Base-by-base conservation (phyloP, 2,329 filamentous ascomycete species). In the Penicillium sp. region DNA sequence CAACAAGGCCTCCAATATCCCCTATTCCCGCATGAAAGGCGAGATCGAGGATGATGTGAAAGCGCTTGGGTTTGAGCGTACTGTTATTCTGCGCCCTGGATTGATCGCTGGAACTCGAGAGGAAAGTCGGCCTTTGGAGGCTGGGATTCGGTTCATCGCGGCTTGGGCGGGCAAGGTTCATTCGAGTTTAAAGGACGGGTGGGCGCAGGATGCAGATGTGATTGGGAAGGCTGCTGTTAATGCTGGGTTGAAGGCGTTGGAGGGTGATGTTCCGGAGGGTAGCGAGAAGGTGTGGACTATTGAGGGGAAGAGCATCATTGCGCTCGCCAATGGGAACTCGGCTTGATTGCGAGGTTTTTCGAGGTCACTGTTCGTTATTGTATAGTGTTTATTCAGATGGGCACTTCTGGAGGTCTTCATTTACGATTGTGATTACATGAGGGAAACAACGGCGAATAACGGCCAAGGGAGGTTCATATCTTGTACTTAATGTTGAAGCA, bases 11-110 rank as follows among this genome's bases (percentile, higher is more conserved):
- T 80, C 72, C 54, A 74, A 58, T 1, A 64, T 85, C 5, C 66
- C 73, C 0, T 87, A 86, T 50, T 22, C 68, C 1, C 75, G 75
- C 67, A 93, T 96, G 87, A 96, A 96, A 75, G 82, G 81, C 20
- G 87, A 93, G 58, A 81, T 95, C 32, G 91, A 97, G 67, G 85
- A 94, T 27, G 75, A 81, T 13, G 78, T 95, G 49, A 79, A 80
- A 64, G 79, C 71, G 34, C 70, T 91, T 3, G 84, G 74, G 4
- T 95, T 95, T 62, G 86, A 90, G 40, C 81, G 86, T 55, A 84
- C 83, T 4, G 78, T 95, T 45, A 84, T 96, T 44, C 40, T 85
- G 32, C 69, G 82, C 36, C 90, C 90, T 0, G 90, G 87, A 0
- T 53, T 89, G 51, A 86, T 96, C 57, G 67, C 89, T 2, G 90